Base-by-base conservation (phyloP, 202 grass and related monocot species). In the Saccharum hybrid region DNA sequence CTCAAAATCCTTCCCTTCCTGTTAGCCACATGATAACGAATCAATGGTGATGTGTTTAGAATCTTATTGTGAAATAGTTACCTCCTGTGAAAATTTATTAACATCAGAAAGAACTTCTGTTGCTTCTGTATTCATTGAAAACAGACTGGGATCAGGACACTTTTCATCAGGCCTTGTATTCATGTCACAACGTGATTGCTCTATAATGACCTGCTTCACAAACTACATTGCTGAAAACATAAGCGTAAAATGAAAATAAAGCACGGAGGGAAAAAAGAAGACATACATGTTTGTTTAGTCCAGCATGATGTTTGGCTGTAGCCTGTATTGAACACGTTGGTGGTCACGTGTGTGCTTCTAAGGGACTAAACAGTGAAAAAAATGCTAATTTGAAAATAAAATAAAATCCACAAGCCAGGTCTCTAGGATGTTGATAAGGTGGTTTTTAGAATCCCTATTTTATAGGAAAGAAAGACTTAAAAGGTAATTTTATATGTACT, bases 221-320 rank as follows among this genome's bases (percentile, higher is more conserved):
- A 80, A 34, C 71, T 54, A 54, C 7, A 34, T 52, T 34, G 15
- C 45, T 51, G 4, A 36, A 54, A 74, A 49, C 54, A 87, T 68
- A 22, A 45, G 10, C 49, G 18, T 62, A 18, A 70, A 70, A 69
- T 75, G 33, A 59, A 70, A 84, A 33, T 42, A 68, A 70, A 76
- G 5, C 49, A 72, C 7, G 8, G 11, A 65, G 45, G 4, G 8
- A 26, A 49, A 26, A 49, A 74, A 66, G 19, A 45, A 22, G 1
- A 10, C 56, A 57, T 42, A 40, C 36, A 16, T 3, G 16, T 54
- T 75, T 74, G 34, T 75, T 81, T 28, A 80, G 52, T 76, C 63
- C 9, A 16, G 41, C 73, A 8, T 79, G 75, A 77, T 80, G n/a
- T 64, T 71, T 76, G 15, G 56, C n/a, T n/a, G n/a, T n/a, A n/a